phyloP scores from a whole-genome alignment of 2,329 filamentous ascomycete species.

The Alternaria metachromatica region DNA sequence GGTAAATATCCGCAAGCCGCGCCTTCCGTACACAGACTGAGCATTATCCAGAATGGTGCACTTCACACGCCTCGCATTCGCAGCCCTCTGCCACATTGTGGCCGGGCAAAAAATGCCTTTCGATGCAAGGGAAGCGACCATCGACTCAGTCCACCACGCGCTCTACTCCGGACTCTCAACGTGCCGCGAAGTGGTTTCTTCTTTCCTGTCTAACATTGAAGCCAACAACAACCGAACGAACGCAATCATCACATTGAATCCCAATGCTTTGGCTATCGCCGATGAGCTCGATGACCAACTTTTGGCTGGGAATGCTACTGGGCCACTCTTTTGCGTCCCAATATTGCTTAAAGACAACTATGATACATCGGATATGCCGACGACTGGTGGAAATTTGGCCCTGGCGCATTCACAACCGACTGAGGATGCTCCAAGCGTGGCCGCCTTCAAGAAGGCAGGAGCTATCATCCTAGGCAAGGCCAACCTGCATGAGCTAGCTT shows the following conservation, averaged over 20 bases:
- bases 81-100: conserved; percentile 13
- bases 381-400: conserved; percentile 62
- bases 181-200: conserved; percentile 62
- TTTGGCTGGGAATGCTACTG: conserved; percentile 57
- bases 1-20: background rate
- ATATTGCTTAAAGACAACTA: conserved; percentile 71
- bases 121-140: conserved; percentile 65
- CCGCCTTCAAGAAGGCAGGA: conserved; percentile 57
- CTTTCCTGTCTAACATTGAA: conserved; percentile 65
- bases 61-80: background rate
- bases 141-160: conserved; percentile 62
- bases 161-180: conserved; percentile 61
- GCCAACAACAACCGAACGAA: conserved; percentile 64
- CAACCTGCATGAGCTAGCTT: conserved; percentile 68
- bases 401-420: conserved; percentile 57
- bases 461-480: conserved; percentile 64
- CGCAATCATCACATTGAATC: conserved; percentile 63
- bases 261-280: conserved; percentile 57
- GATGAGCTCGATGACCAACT: conserved; percentile 58
- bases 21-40: background rate
- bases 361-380: conserved; percentile 62
- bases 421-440: conserved; percentile 59
- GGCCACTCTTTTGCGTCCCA: conserved; percentile 66
- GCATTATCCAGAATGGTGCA: conserved; percentile 11
- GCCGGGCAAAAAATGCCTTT: conserved; percentile 48